Percentiles rank a stretch among this genome's conserved stretches.
These are phyloP conservation scores for Cadophora gregata DNA, from an alignment of 2,329 filamentous ascomycete genomes.

Conservation along the genomic window DNA sequence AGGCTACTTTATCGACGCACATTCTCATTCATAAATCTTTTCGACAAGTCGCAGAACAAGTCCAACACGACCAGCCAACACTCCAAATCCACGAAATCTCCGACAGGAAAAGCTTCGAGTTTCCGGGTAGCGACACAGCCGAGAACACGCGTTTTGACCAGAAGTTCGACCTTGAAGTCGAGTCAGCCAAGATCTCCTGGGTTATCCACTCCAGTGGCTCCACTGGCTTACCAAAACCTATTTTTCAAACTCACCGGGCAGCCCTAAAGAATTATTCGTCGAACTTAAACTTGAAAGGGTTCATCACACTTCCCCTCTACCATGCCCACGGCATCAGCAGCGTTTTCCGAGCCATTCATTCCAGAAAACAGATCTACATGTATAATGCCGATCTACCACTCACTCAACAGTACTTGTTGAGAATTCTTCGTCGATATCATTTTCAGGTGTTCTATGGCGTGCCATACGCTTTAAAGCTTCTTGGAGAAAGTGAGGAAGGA, in stretches of 20 bases:
- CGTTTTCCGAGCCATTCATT: slow-evolving; percentile 58
- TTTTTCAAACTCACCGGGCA: slow-evolving; percentile 59
- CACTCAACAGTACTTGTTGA: slow-evolving; percentile 54
- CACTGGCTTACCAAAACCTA: slow-evolving; percentile 66
- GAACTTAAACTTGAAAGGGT: slow-evolving; percentile 52
- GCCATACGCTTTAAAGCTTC: slow-evolving; percentile 67
- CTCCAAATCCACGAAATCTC: neutral
- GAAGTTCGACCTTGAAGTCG: slow-evolving; percentile 44
- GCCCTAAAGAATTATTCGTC: slow-evolving; percentile 47
- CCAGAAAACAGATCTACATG: slow-evolving; percentile 55
- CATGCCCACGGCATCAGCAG: slow-evolving; percentile 64
- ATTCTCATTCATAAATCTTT: slow-evolving; percentile 29
- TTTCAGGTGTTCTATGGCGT: slow-evolving; percentile 65
- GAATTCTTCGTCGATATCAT: slow-evolving; percentile 49
- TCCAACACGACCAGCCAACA: slow-evolving; percentile 24
- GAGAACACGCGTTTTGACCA: slow-evolving; percentile 50
- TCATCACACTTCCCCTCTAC: slow-evolving; percentile 62
- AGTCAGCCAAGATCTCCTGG: slow-evolving; percentile 34
- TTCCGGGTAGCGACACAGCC: slow-evolving; percentile 29
- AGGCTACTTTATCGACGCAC: slow-evolving; percentile 45
- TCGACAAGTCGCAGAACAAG: slow-evolving; percentile 28
- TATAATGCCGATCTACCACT: slow-evolving; percentile 61
- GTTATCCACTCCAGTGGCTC: slow-evolving; percentile 52
- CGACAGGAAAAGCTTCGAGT: slow-evolving; percentile 9
- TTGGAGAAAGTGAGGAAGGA: slow-evolving; percentile 63